phyloP scores from a whole-genome alignment of 345 rosid genomes.

The Orychophragmus violaceus region DNA sequence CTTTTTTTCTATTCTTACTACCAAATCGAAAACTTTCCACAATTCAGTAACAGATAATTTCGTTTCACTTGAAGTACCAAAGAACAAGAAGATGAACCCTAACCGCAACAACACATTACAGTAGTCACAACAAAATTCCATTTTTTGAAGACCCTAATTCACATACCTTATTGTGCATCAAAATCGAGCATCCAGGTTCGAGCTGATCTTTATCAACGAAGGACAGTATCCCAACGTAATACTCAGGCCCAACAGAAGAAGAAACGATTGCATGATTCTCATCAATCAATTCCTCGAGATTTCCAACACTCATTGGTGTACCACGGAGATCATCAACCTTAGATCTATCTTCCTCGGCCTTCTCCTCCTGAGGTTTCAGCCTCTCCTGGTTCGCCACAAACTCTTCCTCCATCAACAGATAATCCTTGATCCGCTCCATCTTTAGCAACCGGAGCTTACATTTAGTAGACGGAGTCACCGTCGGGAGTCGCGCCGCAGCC shows the following conservation, averaged over 20 bases:
- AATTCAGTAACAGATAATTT: neutral
- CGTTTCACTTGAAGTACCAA: neutral
- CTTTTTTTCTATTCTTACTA: neutral
- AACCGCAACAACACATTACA: neutral
- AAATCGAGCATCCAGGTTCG: conserved; percentile 93
- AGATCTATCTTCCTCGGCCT: conserved; percentile 90
- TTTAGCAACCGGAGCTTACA: conserved; percentile 81
- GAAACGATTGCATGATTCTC: conserved; percentile 97
- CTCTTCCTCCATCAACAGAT: conserved; percentile 92
- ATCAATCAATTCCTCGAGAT: conserved; percentile 87
- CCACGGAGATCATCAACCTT: conserved; percentile 92
- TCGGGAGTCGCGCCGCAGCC: conserved; percentile 85
- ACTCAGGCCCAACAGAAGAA: conserved; percentile 93
- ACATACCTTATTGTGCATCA: conserved; percentile 92
- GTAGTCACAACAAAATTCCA: neutral
- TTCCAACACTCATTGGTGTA: conserved; percentile 94
- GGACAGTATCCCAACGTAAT: conserved; percentile 80
- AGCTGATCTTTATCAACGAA: conserved; percentile 98
- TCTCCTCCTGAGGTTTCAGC: conserved; percentile 92
- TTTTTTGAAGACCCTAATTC: neutral
- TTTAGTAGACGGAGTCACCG: conserved; percentile 74
- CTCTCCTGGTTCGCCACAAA: conserved; percentile 89
- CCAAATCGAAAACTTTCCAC: neutral
- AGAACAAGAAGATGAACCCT: neutral
- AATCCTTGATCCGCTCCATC: conserved; percentile 85